phyloP scores from a whole-genome alignment of 257 asterid genomes.

The Solanum bulbocastanum region DNA sequence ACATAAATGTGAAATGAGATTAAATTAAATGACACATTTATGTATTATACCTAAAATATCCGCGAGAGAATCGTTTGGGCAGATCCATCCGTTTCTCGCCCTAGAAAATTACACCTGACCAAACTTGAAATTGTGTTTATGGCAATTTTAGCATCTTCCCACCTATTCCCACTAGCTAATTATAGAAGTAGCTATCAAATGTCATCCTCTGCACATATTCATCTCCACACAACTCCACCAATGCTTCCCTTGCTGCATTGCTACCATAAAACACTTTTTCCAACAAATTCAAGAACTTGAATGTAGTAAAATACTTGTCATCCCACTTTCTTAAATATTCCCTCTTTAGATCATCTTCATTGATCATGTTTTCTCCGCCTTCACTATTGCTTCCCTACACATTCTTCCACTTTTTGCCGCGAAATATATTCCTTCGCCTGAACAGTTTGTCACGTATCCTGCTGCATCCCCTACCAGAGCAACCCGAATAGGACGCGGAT shows the following conservation, averaged over 20 bases:
- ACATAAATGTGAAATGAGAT: too few species aligned
- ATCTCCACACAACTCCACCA: conserved; percentile 74
- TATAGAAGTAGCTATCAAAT: conserved; percentile 70
- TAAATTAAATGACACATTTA: too few species aligned
- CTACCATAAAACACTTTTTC: conserved; percentile 63
- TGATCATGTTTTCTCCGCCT: conserved; percentile 50
- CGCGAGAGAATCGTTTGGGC: conserved; percentile 4
- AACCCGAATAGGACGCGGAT: conserved; percentile 52
- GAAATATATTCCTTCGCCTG: conserved; percentile 74
- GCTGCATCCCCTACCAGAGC: conserved; percentile 81
- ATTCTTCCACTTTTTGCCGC: conserved; percentile 75
- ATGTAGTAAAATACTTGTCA: conserved; percentile 48
- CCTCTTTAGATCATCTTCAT: conserved; percentile 54
- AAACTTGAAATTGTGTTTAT: conserved; percentile 54
- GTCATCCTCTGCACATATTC: conserved; percentile 82
- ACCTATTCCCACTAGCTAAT: conserved; percentile 44
- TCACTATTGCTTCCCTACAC: conserved; percentile 65
- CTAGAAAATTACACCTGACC: conserved; percentile 48
- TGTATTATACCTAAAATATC: neutral
- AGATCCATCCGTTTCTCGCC: conserved; percentile 24
- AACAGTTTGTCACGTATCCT: conserved; percentile 70
- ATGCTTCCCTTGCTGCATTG: conserved; percentile 70
- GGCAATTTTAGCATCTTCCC: conserved; percentile 48
- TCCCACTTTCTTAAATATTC: conserved; percentile 80
- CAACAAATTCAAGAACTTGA: conserved; percentile 50